These are phyloP conservation scores for Arabidopsis lyrata DNA, from an alignment of 441 rosid species.

Conservation along the genomic window DNA sequence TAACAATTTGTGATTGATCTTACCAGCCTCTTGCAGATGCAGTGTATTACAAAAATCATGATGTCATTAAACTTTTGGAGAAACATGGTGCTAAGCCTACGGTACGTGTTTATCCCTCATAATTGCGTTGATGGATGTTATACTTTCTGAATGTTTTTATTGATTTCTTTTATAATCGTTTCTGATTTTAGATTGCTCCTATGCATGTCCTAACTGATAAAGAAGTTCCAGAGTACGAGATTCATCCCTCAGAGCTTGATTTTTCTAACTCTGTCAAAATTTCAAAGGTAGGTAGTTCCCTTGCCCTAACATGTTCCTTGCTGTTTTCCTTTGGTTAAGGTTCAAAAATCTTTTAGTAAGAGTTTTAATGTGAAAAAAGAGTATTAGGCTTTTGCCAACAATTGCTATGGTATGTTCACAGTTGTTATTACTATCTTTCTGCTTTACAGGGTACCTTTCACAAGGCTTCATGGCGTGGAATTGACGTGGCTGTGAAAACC, in stretches of 20 bases:
- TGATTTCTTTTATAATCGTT: background rate
- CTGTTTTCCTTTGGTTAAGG: background rate
- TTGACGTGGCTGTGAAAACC: conserved; percentile 76
- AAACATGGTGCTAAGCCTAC: conserved; percentile 70
- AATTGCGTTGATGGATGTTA: conserved; percentile 2
- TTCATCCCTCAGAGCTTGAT: conserved; percentile 73
- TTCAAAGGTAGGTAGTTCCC: conserved; percentile 57
- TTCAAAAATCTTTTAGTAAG: background rate
- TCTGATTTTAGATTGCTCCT: conserved; percentile 61
- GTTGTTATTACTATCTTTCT: background rate
- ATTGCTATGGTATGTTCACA: conserved; percentile 16
- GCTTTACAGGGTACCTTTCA: conserved; percentile 69
- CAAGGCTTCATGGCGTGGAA: conserved; percentile 81
- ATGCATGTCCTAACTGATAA: conserved; percentile 68
- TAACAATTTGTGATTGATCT: conserved; percentile 39
- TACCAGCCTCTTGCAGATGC: conserved; percentile 88
- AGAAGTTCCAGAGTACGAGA: conserved; percentile 84
- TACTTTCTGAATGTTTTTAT: conserved; percentile 8
- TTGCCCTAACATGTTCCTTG: conserved; percentile 11
- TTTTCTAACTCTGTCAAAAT: conserved; percentile 67
- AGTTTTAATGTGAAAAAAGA: background rate
- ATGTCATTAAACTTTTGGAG: conserved; percentile 76
- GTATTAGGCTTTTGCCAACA: conserved; percentile 4
- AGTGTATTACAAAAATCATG: conserved; percentile 65
- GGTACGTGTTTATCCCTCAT: conserved; percentile 45